Evolutionary conservation across 495 filamentous ascomycete genomes (phyloP).

Genomic region (Aspergillus diversus): DNA sequence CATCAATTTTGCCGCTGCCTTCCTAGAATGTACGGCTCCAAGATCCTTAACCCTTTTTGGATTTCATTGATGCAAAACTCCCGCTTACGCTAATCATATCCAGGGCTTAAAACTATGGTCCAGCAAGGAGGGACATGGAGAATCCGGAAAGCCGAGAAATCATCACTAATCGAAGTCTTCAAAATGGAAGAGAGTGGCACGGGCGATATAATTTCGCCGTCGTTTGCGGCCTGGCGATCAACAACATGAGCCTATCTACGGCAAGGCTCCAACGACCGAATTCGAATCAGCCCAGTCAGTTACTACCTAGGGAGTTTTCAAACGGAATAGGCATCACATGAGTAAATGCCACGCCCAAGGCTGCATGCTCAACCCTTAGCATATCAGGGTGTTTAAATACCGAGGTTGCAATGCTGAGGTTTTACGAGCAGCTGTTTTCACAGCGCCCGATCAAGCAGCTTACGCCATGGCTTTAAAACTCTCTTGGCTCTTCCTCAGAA

Average conservation of each 20-base stretch:
- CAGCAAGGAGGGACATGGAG: slow-evolving; percentile 78
- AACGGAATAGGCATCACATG: too few relatives aligned
- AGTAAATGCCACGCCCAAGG: too few relatives aligned
- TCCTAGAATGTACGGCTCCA: slow-evolving; percentile 68
- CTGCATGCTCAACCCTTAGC: too few relatives aligned
- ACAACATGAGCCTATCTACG: slow-evolving; percentile 11
- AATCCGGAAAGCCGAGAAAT: slow-evolving; percentile 64
- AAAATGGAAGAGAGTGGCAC: slow-evolving; percentile 72
- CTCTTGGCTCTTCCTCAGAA: too few relatives aligned
- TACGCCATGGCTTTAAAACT: too few relatives aligned
- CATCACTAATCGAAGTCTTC: slow-evolving; percentile 67
- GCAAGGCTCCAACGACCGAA: background rate
- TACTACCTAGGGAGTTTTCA: background rate
- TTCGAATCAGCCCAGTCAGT: background rate
- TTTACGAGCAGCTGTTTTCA: too few relatives aligned
- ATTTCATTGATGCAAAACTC: background rate
- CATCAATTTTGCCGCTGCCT: slow-evolving; percentile 80
- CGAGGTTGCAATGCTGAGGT: too few relatives aligned
- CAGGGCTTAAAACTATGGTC: slow-evolving; percentile 68
- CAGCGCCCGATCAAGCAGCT: too few relatives aligned
- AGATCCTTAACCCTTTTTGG: background rate
- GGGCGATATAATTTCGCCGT: slow-evolving; percentile 73
- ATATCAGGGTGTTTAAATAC: too few relatives aligned
- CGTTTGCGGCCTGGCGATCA: slow-evolving; percentile 75
- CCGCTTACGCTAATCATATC: slow-evolving; percentile 8